Percentiles rank a stretch among this genome's conserved stretches.
Conservation (phyloP, 768 basidiomycete genomes). For the Mycena rosella region DNA sequence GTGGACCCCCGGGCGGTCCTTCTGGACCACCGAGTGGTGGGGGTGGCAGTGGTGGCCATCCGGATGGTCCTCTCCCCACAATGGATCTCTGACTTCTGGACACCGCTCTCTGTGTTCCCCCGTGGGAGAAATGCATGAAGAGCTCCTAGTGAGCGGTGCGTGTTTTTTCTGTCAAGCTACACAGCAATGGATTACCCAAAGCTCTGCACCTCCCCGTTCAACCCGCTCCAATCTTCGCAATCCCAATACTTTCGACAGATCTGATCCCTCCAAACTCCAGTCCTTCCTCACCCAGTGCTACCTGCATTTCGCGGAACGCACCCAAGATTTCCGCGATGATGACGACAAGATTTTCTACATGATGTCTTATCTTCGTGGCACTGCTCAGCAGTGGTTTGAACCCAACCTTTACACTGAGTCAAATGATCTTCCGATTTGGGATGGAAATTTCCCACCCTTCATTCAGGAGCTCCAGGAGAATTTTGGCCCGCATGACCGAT, state of each 20-base stretch:
- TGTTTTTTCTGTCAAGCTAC: too few relatives aligned
- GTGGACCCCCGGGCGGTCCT: too few relatives aligned
- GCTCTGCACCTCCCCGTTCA: constrained; percentile 1
- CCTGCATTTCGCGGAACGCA: constrained; percentile 9
- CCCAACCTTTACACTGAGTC: too few relatives aligned
- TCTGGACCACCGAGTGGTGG: too few relatives aligned
- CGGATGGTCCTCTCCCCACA: too few relatives aligned
- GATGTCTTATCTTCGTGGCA: constrained; percentile 10
- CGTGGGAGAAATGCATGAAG: too few relatives aligned
- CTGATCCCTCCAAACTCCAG: neutral
- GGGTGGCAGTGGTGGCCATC: too few relatives aligned
- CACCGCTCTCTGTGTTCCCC: too few relatives aligned
- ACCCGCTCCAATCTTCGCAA: neutral
- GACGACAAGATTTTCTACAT: constrained; percentile 1
- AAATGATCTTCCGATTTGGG: constrained; percentile 1
- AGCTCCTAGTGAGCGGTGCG: too few relatives aligned
- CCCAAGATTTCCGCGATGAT: neutral
- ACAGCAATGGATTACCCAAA: too few relatives aligned
- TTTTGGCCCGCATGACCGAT: constrained; percentile 9
- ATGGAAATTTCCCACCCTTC: neutral
- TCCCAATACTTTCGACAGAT: constrained; percentile 2
- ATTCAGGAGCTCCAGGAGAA: neutral
- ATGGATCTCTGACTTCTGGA: too few relatives aligned
- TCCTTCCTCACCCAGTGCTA: constrained; percentile 7
- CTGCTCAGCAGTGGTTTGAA: constrained; percentile 2